Evolutionary conservation across 2,329 filamentous ascomycete species (phyloP), one percentile per base, ranked within the genome.

Genomic region (Monilinia laxa): DNA sequence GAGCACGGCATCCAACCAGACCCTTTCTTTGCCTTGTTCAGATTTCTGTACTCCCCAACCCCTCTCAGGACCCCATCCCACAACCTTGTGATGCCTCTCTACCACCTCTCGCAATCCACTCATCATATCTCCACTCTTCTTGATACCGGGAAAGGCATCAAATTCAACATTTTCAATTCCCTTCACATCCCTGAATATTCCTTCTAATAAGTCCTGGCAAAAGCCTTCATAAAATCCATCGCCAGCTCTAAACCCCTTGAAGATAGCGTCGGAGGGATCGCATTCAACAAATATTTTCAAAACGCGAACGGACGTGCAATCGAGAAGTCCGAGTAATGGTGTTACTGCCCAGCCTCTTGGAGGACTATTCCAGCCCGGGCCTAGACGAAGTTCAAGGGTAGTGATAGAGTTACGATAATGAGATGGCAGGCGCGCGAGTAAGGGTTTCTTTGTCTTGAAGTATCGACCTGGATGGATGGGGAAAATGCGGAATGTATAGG

Each of bases 171-270:
- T 79, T 11, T 81, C 74, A 2, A 91, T 75, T 49, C 80, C 81
- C 0, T 88, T 85, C 67, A 90, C 77, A 65, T 82, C 81, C 1
- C 80, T 78, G 2, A 92, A 73, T 3, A 92, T 81, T 10, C 79
- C 80, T 4, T 78, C 77, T 9, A 93, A 75, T 38, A 93, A 77
- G 1, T 80, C 78, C 14, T 82, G 79, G 35, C 84, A 87, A 73
- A 92, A 93, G 6, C 77, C 77, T 68, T 91, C 90, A 74, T 91
- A 93, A 70, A 90, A 92, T 1, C 87, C 85, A 35, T 88, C 83
- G 35, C 84, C 82, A 64, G 69, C 70, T 28, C 74, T 70, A 72
- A 90, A 93, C 0, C 89, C 90, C 65, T 85, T 84, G 72, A 91
- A 92, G 25, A 87, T 79, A 38, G 81, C 82, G 71, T 89, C 84